Evolutionary conservation across 192 early-diverging fungal species (phyloP), one percentile per base, ranked within the genome.

Genomic region (Entomortierella parvispora): DNA sequence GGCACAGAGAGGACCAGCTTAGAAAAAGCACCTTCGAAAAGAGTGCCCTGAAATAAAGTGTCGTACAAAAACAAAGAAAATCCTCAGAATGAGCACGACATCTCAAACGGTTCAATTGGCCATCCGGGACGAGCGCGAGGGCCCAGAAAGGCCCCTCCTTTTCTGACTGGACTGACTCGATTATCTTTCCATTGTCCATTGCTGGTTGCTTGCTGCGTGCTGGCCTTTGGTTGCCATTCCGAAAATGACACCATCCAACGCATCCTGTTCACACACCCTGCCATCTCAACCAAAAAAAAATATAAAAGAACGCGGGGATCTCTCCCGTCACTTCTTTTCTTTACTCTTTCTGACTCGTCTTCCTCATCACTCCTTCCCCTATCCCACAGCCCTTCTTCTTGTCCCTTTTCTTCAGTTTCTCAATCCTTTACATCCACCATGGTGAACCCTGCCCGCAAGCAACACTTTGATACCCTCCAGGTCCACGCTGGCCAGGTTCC

Each of bases 391-490:
- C 37, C 45, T 44, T 48, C 15, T 34, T 11, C 23, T 26, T 48
- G 31, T 44, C 26, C 58, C 45, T 34, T 26, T 14, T 20, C 25
- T 23, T 40, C 47, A 52, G n/a, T 3, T 47, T 14, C 22, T 28
- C 34, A 44, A 8, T 44, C 43, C 34, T 29, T 14, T 57, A 14
- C 50, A 6, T 31, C 50, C 25, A 66, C 12, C 34, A 76, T 76
- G 72, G 59, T 32, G 40, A 29, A 48, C 45, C 5, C 53, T 25
- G 4, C 54, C 14, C 34, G 28, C 25, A 58, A 84, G 68, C 77
- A 79, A 56, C 87, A 79, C 68, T 97, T 97, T 68, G 95, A 97
- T 62, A 98, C 95, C 26, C 89, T 96, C 28, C 95, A 96, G 81
- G 80, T 98, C 17, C 96, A 98, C 68, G 94, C 95, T 23, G 96